These are phyloP conservation scores for Termitomyces heimii DNA, from an alignment of 768 basidiomycete species.

Conservation along the genomic window DNA sequence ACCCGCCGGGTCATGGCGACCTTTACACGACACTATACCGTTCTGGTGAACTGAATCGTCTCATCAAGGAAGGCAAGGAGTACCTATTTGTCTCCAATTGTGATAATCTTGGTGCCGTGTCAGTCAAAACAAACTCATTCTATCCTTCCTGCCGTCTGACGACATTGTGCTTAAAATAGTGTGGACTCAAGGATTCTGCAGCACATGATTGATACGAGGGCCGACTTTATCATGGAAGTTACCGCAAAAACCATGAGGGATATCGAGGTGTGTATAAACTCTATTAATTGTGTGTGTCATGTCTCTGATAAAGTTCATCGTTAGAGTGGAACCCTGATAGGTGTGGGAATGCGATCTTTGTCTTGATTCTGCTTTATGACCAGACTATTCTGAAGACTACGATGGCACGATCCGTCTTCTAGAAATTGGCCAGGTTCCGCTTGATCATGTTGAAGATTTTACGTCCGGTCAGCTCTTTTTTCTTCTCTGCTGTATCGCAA, in stretches of 20 bases:
- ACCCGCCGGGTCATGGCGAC: slow-evolving; percentile 87
- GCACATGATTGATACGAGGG: slow-evolving; percentile 71
- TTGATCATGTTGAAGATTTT: slow-evolving; percentile 80
- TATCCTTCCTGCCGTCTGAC: neutral
- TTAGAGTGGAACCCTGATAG: slow-evolving; percentile 69
- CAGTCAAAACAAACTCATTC: slow-evolving; percentile 22
- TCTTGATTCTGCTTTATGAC: neutral
- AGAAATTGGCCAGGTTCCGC: slow-evolving; percentile 80
- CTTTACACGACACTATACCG: slow-evolving; percentile 74
- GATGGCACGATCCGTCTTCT: slow-evolving; percentile 71
- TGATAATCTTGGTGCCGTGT: slow-evolving; percentile 81
- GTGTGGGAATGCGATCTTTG: slow-evolving; percentile 1
- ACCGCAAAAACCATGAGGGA: slow-evolving; percentile 96
- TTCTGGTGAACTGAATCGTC: slow-evolving; percentile 71
- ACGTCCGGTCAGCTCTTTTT: slow-evolving; percentile 40
- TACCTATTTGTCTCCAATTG: slow-evolving; percentile 88
- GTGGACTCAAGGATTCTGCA: slow-evolving; percentile 74
- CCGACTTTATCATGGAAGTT: slow-evolving; percentile 92
- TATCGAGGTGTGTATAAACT: slow-evolving; percentile 24
- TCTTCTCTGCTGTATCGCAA: neutral
- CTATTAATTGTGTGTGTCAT: slow-evolving; percentile 16
- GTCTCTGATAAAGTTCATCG: neutral
- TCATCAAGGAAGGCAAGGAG: slow-evolving; percentile 79
- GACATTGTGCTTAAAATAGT: slow-evolving; percentile 27
- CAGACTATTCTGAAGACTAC: slow-evolving; percentile 37